Conservation (phyloP, 2,329 filamentous ascomycete species). For the Botrytis hyacinthi region DNA sequence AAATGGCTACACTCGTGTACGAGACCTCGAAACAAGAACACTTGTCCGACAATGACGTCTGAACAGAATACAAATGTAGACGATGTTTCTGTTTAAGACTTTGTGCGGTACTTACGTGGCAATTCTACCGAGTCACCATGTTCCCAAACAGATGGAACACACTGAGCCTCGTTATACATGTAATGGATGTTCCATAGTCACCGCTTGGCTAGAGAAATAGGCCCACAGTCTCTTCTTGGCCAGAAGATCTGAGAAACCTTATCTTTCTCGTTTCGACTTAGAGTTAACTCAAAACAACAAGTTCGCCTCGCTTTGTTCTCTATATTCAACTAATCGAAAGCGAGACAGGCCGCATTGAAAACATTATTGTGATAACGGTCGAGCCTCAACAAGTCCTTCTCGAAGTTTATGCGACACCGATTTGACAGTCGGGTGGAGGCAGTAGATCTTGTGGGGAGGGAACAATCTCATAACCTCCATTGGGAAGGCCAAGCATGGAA, state of each 20-base stretch:
- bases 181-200: background rate
- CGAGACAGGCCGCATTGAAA: constrained; percentile 11
- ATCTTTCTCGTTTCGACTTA: background rate
- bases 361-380: constrained; percentile 10
- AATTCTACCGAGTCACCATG: background rate
- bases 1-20: background rate
- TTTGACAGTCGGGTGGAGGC: constrained; percentile 6
- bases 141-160: constrained; percentile 8
- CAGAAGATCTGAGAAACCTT: background rate
- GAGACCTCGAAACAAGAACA: background rate
- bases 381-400: constrained; percentile 13
- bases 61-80: background rate
- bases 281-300: constrained; percentile 5
- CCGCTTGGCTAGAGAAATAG: background rate
- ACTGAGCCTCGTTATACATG: background rate
- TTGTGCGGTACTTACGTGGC: background rate
- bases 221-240: background rate
- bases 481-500: constrained; percentile 4
- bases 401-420: constrained; percentile 14
- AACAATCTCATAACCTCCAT: constrained; percentile 1
- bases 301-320: constrained; percentile 6
- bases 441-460: constrained; percentile 20
- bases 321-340: background rate
- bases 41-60: background rate
- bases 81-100: background rate